phyloP scores from a whole-genome alignment of 306 rosid species.

The Malus fusca region DNA sequence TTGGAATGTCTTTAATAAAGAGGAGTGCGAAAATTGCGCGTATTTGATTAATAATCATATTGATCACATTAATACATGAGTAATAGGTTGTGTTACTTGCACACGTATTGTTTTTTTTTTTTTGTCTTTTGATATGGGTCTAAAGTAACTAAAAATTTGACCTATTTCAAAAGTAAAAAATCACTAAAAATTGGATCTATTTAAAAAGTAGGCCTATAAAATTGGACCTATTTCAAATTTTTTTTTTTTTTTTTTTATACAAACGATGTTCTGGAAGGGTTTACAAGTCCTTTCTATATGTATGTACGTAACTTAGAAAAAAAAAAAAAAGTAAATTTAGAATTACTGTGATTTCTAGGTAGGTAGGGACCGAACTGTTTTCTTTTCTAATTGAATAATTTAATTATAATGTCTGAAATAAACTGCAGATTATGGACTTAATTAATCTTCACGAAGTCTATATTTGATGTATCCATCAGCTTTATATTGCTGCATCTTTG shows the following conservation, averaged over 20 bases:
- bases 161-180: too few species aligned
- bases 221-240: too few species aligned
- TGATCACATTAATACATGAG: neutral
- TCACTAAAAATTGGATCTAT: too few species aligned
- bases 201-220: too few species aligned
- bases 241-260: too few species aligned
- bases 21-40: neutral
- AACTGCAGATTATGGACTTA: conserved; percentile 8
- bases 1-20: too few species aligned
- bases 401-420: conserved; percentile 5
- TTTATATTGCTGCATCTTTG: conserved; percentile 9
- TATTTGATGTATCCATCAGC: neutral
- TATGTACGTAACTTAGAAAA: neutral
- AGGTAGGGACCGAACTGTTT: neutral
- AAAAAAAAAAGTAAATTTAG: neutral
- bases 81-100: neutral
- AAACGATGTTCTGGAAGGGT: neutral
- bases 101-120: too few species aligned
- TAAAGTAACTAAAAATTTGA: too few species aligned
- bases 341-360: neutral
- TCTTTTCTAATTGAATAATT: neutral
- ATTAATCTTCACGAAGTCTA: neutral
- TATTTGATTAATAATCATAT: neutral
- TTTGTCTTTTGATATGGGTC: too few species aligned
- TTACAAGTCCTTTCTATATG: too few species aligned